Evolutionary conservation across 148 eudicot genomes (phyloP).

Genomic region (Spergularia marina): DNA sequence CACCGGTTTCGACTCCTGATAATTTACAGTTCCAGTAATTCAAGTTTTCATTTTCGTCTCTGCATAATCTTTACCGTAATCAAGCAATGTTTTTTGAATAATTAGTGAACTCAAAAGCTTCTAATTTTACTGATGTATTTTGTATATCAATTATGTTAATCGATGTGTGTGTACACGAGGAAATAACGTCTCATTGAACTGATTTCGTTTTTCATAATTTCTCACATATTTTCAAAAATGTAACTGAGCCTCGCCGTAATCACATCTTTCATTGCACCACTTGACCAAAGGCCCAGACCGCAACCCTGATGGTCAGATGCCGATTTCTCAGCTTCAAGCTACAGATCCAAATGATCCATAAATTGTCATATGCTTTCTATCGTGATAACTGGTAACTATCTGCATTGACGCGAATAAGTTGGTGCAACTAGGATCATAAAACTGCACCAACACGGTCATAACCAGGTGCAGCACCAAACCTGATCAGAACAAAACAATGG

Average conservation of each 20-base stretch:
- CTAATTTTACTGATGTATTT: not conserved
- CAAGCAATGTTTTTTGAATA: conserved; percentile 11
- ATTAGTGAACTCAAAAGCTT: not conserved
- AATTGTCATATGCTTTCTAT: not conserved
- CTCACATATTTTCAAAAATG: too few relatives aligned
- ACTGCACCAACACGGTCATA: not conserved
- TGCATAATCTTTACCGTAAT: conserved; percentile 11
- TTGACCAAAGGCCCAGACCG: too few relatives aligned
- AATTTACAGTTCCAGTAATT: not conserved
- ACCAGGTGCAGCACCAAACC: not conserved
- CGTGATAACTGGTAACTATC: not conserved
- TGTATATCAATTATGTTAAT: not conserved
- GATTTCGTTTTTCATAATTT: too few relatives aligned
- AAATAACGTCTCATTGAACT: not conserved
- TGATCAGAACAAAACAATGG: too few relatives aligned
- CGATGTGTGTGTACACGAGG: not conserved
- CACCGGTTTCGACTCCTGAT: too few relatives aligned
- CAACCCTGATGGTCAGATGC: too few relatives aligned
- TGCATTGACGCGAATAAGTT: not conserved
- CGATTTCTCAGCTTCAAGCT: too few relatives aligned
- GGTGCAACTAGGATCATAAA: not conserved
- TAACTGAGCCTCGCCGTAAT: too few relatives aligned
- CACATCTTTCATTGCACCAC: too few relatives aligned
- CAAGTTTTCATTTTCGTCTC: conserved; percentile 4
- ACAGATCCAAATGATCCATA: not conserved